phyloP scores from a whole-genome alignment of 768 basidiomycete genomes.

The Trametes sanguinea region DNA sequence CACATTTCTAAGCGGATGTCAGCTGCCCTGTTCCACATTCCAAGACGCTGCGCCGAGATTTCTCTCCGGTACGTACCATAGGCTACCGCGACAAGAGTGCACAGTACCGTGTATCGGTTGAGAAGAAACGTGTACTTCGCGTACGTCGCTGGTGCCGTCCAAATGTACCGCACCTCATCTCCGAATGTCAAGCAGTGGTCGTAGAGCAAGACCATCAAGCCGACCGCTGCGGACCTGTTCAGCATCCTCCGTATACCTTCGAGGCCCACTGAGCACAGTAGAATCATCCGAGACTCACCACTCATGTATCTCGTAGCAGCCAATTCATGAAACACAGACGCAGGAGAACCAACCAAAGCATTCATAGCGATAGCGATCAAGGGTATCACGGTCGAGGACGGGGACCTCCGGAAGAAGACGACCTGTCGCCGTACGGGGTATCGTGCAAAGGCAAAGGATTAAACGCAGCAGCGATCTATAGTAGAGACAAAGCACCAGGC shows the following conservation, averaged over 20 bases:
- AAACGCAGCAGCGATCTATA: neutral
- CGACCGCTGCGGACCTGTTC: slow-evolving; percentile 29
- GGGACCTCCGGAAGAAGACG: slow-evolving; percentile 5
- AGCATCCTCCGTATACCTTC: neutral
- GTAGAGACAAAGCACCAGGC: neutral
- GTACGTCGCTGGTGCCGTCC: slow-evolving; percentile 39
- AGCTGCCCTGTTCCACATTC: neutral
- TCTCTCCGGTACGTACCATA: slow-evolving; percentile 27
- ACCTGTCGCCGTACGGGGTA: slow-evolving; percentile 8
- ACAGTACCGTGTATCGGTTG: slow-evolving; percentile 42
- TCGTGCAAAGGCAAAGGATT: neutral
- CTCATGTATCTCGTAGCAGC: slow-evolving; percentile 8
- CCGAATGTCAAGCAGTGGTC: slow-evolving; percentile 44
- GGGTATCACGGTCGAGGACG: slow-evolving; percentile 7
- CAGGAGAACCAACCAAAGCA: neutral
- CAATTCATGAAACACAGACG: slow-evolving; percentile 5
- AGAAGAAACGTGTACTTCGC: slow-evolving; percentile 43
- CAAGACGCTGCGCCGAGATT: neutral
- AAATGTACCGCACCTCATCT: slow-evolving; percentile 45
- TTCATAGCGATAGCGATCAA: neutral
- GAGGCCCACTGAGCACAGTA: neutral
- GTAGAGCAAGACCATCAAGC: slow-evolving; percentile 40
- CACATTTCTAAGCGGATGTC: slow-evolving; percentile 27
- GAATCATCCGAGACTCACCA: neutral
- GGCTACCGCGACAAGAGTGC: slow-evolving; percentile 28